Evolutionary conservation across 1,284 basidiomycete genomes (phyloP).

Genomic region (Fomitiporia mediterranea): DNA sequence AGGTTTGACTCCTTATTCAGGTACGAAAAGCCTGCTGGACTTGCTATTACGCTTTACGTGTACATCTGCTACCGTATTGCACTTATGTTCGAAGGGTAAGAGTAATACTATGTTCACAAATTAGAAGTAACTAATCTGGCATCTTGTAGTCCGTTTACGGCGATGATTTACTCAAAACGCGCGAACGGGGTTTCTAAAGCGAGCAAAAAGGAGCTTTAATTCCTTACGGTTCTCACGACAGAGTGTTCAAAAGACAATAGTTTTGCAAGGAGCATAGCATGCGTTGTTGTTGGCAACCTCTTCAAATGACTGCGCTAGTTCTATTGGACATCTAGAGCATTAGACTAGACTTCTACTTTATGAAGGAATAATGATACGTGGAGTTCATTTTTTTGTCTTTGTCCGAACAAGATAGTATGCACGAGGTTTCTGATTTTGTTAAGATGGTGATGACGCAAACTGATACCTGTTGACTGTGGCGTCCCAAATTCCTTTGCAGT

Average conservation of each 20-base stretch:
- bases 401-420: not conserved
- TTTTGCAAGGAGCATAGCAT: too few species aligned
- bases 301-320: not conserved
- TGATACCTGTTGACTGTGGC: slow-evolving; percentile 39
- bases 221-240: too few species aligned
- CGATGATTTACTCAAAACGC: slow-evolving; percentile 73
- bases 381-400: not conserved
- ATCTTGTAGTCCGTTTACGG: slow-evolving; percentile 64
- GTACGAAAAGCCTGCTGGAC: slow-evolving; percentile 79
- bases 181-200: slow-evolving; percentile 29
- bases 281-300: too few species aligned
- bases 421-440: not conserved
- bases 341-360: slow-evolving; percentile 15
- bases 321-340: slow-evolving; percentile 2
- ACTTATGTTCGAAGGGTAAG: slow-evolving; percentile 82
- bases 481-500: slow-evolving; percentile 75
- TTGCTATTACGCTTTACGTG: slow-evolving; percentile 73
- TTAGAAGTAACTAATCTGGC: too few species aligned
- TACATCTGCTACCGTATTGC: slow-evolving; percentile 82
- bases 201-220: slow-evolving; percentile 34
- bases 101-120: slow-evolving; percentile 16
- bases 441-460: slow-evolving; percentile 20
- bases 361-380: slow-evolving; percentile 15
- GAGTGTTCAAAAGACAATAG: too few species aligned
- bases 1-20: slow-evolving; percentile 33